phyloP scores from a whole-genome alignment of 768 basidiomycete species.

The Rhodocollybia butyracea region DNA sequence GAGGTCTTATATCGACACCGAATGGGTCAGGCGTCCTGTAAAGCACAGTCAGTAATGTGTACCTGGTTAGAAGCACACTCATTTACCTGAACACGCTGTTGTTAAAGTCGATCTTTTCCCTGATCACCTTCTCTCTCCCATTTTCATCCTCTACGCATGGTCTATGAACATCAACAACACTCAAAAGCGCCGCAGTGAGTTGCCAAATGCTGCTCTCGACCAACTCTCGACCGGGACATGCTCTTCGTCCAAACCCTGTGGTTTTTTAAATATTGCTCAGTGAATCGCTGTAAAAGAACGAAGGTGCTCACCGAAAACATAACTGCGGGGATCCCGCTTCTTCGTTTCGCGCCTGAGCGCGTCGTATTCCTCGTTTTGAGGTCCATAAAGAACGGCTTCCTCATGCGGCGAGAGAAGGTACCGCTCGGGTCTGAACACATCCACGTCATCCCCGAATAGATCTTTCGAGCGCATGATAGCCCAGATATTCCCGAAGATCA shows the following conservation, averaged over 20 bases:
- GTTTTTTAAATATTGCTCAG: too few relatives aligned
- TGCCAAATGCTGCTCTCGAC: slow-evolving; percentile 65
- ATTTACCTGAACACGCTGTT: slow-evolving; percentile 58
- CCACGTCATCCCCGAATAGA: slow-evolving; percentile 4
- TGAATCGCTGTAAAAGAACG: too few relatives aligned
- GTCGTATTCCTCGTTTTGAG: slow-evolving; percentile 3
- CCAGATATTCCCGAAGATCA: slow-evolving; percentile 64
- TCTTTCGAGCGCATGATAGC: slow-evolving; percentile 14
- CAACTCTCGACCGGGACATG: slow-evolving; percentile 62
- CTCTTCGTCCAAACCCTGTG: slow-evolving; percentile 54
- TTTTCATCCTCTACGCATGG: slow-evolving; percentile 39
- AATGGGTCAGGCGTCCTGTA: slow-evolving; percentile 45
- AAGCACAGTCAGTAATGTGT: not conserved
- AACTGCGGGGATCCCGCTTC: slow-evolving; percentile 40
- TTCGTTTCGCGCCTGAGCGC: slow-evolving; percentile 21
- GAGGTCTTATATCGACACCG: slow-evolving; percentile 46
- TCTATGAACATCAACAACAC: slow-evolving; percentile 54
- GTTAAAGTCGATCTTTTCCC: slow-evolving; percentile 41
- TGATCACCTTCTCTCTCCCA: not conserved
- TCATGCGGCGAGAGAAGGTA: slow-evolving; percentile 15
- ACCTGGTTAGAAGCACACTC: too few relatives aligned
- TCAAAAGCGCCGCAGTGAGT: slow-evolving; percentile 50
- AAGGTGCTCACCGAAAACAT: too few relatives aligned
- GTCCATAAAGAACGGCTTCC: slow-evolving; percentile 14
- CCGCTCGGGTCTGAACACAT: slow-evolving; percentile 18